phyloP scores from a whole-genome alignment of 805 yeast species.

The Saccharomycopsis oosterbeekiorum region DNA sequence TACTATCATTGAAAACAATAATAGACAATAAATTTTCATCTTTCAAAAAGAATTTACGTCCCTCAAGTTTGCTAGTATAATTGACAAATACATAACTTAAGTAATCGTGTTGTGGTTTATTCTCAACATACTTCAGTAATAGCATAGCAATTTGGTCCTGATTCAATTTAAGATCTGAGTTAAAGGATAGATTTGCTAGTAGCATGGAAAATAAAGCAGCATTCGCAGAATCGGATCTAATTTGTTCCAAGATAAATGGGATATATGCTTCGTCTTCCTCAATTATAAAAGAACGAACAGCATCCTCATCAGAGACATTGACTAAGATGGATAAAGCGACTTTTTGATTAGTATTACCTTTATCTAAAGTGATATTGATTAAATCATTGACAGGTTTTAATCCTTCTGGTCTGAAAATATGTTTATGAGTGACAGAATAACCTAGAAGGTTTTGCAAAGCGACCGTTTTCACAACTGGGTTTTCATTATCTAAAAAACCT shows the following conservation, averaged over 20 bases:
- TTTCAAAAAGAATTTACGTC: conserved; percentile 68
- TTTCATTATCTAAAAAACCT: conserved; percentile 17
- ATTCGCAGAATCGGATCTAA: conserved; percentile 48
- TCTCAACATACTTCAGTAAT: conserved; percentile 80
- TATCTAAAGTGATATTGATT: conserved; percentile 10
- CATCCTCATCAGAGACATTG: conserved; percentile 65
- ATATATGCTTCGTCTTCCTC: conserved; percentile 48
- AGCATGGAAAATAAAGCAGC: conserved; percentile 80
- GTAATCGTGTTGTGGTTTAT: conserved; percentile 69
- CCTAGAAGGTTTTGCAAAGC: conserved; percentile 18
- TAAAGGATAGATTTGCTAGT: conserved; percentile 76
- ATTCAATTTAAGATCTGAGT: conserved; percentile 28
- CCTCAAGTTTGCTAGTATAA: conserved; percentile 61
- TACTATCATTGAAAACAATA: conserved; percentile 69
- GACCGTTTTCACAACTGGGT: conserved; percentile 15
- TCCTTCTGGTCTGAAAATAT: conserved; percentile 14
- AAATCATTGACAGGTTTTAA: conserved; percentile 16
- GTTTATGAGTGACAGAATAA: conserved; percentile 16
- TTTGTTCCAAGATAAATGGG: conserved; percentile 37
- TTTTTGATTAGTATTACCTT: conserved; percentile 26
- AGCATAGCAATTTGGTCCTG: conserved; percentile 60
- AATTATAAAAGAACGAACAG: conserved; percentile 55
- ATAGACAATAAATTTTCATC: conserved; percentile 74
- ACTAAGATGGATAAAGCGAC: conserved; percentile 59
- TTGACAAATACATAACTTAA: conserved; percentile 86